Conservation (phyloP, 2,329 filamentous ascomycete species). For the Arthrobotrys musiformis region DNA sequence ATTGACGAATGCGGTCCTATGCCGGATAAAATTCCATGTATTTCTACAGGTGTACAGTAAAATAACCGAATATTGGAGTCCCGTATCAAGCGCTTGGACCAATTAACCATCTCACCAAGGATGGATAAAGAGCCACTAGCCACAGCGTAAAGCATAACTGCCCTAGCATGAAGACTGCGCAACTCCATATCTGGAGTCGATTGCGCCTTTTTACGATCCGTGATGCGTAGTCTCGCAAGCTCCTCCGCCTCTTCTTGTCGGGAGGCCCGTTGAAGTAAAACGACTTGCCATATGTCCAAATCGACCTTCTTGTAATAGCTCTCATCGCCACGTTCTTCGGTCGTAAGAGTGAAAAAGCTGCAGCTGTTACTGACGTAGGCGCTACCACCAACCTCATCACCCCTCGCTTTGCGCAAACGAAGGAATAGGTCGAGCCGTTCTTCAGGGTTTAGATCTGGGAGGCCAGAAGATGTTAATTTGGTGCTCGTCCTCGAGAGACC, state of each 20-base stretch:
- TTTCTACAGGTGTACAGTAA: not conserved
- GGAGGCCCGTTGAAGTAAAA: not conserved
- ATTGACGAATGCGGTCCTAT: not conserved
- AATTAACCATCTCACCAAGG: not conserved
- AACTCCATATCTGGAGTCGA: not conserved
- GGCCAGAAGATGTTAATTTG: not conserved
- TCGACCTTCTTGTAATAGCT: too few species aligned
- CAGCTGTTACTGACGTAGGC: not conserved
- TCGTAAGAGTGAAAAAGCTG: not conserved
- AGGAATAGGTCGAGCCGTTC: slow-evolving; percentile 19
- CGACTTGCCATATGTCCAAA: slow-evolving; percentile 21
- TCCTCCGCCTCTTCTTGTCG: not conserved
- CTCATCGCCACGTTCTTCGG: too few species aligned
- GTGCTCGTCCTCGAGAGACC: not conserved
- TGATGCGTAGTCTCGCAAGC: not conserved
- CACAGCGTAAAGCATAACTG: not conserved
- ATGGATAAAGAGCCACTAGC: slow-evolving; percentile 16
- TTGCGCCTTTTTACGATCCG: slow-evolving; percentile 1
- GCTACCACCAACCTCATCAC: not conserved
- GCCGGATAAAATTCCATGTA: slow-evolving; percentile 6
- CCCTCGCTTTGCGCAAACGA: not conserved
- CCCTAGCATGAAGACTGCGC: not conserved
- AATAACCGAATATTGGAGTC: not conserved
- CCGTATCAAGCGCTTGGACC: slow-evolving; percentile 9
- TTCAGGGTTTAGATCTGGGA: not conserved